Conservation (phyloP, 1,284 basidiomycete species). For the Ganoderma sinense region DNA sequence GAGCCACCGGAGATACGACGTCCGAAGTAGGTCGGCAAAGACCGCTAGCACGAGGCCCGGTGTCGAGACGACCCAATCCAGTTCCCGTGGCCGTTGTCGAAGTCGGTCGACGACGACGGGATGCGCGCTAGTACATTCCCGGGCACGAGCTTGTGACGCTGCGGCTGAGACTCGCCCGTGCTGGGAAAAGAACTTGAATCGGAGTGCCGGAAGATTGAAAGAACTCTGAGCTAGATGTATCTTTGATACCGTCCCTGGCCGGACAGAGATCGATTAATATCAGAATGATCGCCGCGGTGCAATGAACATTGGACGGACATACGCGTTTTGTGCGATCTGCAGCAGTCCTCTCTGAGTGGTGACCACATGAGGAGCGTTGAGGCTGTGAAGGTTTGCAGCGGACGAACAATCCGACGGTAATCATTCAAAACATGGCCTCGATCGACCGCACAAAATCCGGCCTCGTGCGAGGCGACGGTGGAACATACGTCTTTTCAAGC, state of each 20-base stretch:
- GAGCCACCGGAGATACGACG: constrained; percentile 1
- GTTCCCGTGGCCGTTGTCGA: constrained; percentile 7
- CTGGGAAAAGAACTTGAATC: constrained; percentile 7
- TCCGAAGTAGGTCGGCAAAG: background rate
- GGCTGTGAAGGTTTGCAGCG: background rate
- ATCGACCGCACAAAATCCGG: background rate
- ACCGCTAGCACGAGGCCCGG: background rate
- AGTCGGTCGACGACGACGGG: constrained; percentile 5
- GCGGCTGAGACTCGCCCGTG: background rate
- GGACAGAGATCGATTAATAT: constrained; percentile 9
- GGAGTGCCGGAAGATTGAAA: constrained; percentile 1
- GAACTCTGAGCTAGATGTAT: constrained; percentile 11
- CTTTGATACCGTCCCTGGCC: constrained; percentile 3
- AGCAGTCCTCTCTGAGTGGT: background rate
- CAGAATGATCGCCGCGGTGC: constrained; percentile 3
- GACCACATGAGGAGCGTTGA: background rate
- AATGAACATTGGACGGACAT: background rate
- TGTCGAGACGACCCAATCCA: background rate
- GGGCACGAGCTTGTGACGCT: constrained; percentile 14
- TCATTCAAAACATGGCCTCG: background rate
- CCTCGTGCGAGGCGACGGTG: background rate
- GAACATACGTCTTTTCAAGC: background rate
- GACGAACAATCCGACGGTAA: background rate
- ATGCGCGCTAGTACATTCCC: constrained; percentile 14
- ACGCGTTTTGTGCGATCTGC: constrained; percentile 10